These are phyloP conservation scores for Effrenium voratum DNA, from an alignment of 73 alveolate genomes.

Conservation along the genomic window DNA sequence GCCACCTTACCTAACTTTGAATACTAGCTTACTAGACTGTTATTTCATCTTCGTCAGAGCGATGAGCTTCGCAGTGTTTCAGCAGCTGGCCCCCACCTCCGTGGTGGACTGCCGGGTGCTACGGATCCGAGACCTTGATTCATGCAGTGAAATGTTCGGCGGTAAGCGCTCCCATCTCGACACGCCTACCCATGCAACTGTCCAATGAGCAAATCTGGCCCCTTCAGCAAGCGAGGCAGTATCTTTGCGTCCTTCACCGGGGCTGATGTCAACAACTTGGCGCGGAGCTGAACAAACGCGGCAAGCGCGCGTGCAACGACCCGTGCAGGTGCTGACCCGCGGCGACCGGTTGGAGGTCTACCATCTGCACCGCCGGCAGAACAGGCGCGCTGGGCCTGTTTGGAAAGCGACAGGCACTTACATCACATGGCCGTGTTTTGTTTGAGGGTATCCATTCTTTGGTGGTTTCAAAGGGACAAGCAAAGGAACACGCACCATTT, in stretches of 20 bases:
- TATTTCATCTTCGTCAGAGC: too few relatives aligned
- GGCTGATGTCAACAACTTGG: conserved; percentile 21
- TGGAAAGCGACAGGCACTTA: too few relatives aligned
- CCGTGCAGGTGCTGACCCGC: conserved; percentile 41
- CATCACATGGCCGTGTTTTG: too few relatives aligned
- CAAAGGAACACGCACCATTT: too few relatives aligned
- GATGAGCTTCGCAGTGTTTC: conserved; percentile 59
- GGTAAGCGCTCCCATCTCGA: too few relatives aligned
- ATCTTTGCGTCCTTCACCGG: conserved; percentile 53
- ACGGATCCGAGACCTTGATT: neutral
- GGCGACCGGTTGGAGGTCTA: conserved; percentile 65
- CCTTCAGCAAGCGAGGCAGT: neutral
- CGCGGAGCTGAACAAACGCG: too few relatives aligned
- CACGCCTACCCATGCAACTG: neutral
- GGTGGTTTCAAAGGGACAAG: too few relatives aligned
- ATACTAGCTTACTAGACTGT: too few relatives aligned
- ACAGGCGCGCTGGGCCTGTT: neutral
- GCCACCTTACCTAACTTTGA: too few relatives aligned
- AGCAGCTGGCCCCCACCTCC: conserved; percentile 61
- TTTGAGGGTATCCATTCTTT: too few relatives aligned
- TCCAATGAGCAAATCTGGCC: neutral
- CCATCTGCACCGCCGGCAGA: conserved; percentile 40
- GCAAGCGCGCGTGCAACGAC: too few relatives aligned
- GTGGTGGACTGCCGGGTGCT: conserved; percentile 30
- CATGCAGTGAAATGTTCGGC: too few relatives aligned